phyloP scores from a whole-genome alignment of 495 filamentous ascomycete species.

The Hyaloscypha finlandica region DNA sequence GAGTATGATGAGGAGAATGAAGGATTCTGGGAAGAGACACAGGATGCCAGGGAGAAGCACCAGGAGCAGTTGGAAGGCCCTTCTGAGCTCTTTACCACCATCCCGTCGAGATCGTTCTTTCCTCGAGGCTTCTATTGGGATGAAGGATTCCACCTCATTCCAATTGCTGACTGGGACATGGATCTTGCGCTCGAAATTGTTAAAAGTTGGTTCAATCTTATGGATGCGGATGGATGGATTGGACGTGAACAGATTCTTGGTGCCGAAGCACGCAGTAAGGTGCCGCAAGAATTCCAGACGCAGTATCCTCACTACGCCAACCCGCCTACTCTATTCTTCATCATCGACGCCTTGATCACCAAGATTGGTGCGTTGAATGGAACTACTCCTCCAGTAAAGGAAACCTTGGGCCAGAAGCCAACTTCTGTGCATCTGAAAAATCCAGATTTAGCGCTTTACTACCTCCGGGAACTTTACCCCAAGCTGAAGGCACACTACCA shows the following conservation, averaged over 20 bases:
- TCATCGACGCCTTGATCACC: conserved; percentile 79
- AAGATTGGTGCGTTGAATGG: conserved; percentile 52
- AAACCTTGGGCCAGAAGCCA: conserved; percentile 11
- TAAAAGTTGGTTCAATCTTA: conserved; percentile 91
- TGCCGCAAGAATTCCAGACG: conserved; percentile 90
- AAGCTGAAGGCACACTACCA: conserved; percentile 85
- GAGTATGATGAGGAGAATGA: conserved; percentile 97
- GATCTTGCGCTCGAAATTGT: conserved; percentile 91
- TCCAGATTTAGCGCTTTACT: conserved; percentile 66
- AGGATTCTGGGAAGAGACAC: conserved; percentile 94
- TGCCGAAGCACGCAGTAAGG: conserved; percentile 91
- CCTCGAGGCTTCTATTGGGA: conserved; percentile 97
- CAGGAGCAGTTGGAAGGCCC: conserved; percentile 75
- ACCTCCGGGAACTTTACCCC: conserved; percentile 85
- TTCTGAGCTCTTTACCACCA: conserved; percentile 86
- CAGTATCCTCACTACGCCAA: conserved; percentile 99
- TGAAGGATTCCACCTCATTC: conserved; percentile 94
- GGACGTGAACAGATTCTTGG: conserved; percentile 95
- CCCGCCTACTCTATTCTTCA: conserved; percentile 93
- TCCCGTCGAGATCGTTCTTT: conserved; percentile 95
- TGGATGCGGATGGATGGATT: conserved; percentile 99
- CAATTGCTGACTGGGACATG: conserved; percentile 89
- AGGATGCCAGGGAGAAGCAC: conserved; percentile 63
- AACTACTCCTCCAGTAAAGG: conserved; percentile 18
- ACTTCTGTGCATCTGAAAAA: conserved; percentile 59